Evolutionary conservation across 192 early-diverging fungal genomes (phyloP), one percentile per base, ranked within the genome.

Genomic region (Umbelopsis sp.): DNA sequence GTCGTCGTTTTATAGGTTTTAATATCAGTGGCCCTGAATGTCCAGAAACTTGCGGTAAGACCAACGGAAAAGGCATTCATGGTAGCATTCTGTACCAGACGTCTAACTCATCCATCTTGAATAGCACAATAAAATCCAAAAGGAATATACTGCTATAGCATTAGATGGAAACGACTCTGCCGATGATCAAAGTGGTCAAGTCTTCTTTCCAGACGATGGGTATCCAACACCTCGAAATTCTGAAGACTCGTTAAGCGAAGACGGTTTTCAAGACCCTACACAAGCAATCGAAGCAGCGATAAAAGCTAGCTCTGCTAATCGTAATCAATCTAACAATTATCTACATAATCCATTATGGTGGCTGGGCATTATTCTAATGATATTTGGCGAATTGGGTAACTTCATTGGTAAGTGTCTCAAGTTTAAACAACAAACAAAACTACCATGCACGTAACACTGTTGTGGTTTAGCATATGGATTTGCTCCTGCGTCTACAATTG

Each of bases 401-500:
- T 78, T 78, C 45, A 73, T 73, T 25, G 76, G 76, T 73, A 70
- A 66, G 36, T 51, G 52, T 38, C 47, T 49, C 41, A 32, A 41
- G 5, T 68, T n/a, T 43, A 45, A n/a, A 34, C 38, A 20, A 16
- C 20, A 49, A 65, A n/a, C 47, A 32, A 66, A 22, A 22, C 53
- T 56, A 21, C 25, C 20, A 36, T 21, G 22, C 41, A 17, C 9
- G 11, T 54, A 53, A 32, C 24, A 47, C 38, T 10, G 43, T 72
- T 72, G 12, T 41, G 84, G 79, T 41, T 66, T 84, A 75, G 90
- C 90, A 3, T 92, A 92, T 77, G 90, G 88, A 11, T 92, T 87
- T 73, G 89, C 90, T 4, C 88, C 87, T 10, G 88, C 90, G 17
- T 89, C 90, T 22, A 81, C 87, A 3, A 84, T 92, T 49, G 88